phyloP scores from a whole-genome alignment of 306 rosid species.

The Dalbergia oliveri region DNA sequence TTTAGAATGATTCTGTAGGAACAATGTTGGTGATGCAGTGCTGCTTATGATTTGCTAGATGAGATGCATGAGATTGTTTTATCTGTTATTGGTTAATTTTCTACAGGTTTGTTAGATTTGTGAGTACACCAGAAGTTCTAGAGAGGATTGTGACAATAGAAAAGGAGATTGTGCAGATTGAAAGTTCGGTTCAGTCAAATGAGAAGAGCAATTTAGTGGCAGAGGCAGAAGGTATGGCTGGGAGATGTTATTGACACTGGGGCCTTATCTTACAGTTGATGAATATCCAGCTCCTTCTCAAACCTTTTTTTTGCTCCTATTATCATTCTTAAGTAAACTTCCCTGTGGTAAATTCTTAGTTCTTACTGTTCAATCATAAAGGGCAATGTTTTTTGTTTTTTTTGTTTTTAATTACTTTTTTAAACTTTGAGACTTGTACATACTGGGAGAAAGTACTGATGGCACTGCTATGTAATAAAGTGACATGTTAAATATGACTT shows the following conservation, averaged over 20 bases:
- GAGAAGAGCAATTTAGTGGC: conserved; percentile 54
- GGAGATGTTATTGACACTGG: conserved; percentile 20
- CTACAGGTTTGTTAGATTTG: conserved; percentile 90
- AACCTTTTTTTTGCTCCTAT: not conserved
- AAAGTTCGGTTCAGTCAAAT: conserved; percentile 73
- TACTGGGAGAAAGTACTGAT: conserved; percentile 27
- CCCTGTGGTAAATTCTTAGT: not conserved
- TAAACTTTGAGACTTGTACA: too few species aligned
- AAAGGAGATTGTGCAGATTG: conserved; percentile 93
- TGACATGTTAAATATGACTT: conserved; percentile 20
- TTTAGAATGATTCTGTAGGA: not conserved
- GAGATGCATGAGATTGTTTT: not conserved
- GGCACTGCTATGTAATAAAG: conserved; percentile 6
- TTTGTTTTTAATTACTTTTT: not conserved
- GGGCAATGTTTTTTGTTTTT: not conserved
- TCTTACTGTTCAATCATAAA: conserved; percentile 23
- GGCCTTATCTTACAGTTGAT: conserved; percentile 30
- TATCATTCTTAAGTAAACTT: conserved; percentile 1
- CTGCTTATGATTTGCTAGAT: not conserved
- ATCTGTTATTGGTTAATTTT: conserved; percentile 43
- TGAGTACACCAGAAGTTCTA: conserved; percentile 90
- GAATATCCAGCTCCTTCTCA: not conserved
- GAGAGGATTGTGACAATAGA: conserved; percentile 97
- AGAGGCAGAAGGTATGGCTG: conserved; percentile 76
- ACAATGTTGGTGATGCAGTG: not conserved